These are phyloP conservation scores for Wallacemonas collosoma DNA, from an alignment of 208 protist species.

Conservation along the genomic window DNA sequence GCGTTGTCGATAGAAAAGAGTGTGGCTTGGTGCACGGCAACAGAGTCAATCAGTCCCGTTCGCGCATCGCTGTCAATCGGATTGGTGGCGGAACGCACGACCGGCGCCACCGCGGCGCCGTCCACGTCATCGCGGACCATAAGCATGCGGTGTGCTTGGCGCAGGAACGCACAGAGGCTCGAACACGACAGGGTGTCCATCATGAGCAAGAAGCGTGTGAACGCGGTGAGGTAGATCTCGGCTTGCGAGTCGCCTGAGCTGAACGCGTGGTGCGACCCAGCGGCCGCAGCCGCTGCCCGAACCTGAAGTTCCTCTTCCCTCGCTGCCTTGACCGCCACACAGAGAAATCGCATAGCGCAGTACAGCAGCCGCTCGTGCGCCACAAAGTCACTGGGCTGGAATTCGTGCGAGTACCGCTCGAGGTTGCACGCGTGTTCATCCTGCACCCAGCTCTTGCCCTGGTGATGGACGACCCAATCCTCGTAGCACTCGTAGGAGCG, in stretches of 20 bases:
- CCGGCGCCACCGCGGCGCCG: background rate
- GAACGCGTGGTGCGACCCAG: no score
- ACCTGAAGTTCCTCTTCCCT: slow-evolving; percentile 9
- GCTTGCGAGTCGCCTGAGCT: slow-evolving; percentile 26
- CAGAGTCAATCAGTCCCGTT: slow-evolving; percentile 3
- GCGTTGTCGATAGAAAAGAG: slow-evolving; percentile 15
- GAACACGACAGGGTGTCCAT: slow-evolving; percentile 35
- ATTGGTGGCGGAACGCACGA: background rate
- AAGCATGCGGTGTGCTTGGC: slow-evolving; percentile 25
- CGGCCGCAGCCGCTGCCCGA: no score
- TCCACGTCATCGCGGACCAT: slow-evolving; percentile 19
- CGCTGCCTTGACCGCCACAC: slow-evolving; percentile 24
- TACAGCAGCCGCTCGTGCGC: slow-evolving; percentile 35
- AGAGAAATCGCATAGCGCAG: slow-evolving; percentile 27
- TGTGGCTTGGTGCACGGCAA: slow-evolving; percentile 1
- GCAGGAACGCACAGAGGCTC: slow-evolving; percentile 26
- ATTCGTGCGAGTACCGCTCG: slow-evolving; percentile 20
- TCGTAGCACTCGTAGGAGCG: slow-evolving; percentile 36
- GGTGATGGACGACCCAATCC: slow-evolving; percentile 30
- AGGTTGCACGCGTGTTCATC: slow-evolving; percentile 17
- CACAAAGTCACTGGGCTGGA: slow-evolving; percentile 24
- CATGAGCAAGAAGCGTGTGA: slow-evolving; percentile 47
- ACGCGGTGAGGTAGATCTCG: slow-evolving; percentile 36
- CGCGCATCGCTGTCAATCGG: background rate
- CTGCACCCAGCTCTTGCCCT: slow-evolving; percentile 13